Evolutionary conservation across 2,329 filamentous ascomycete genomes (phyloP), one percentile per base, ranked within the genome.

Genomic region (Diplodia scrobiculata): DNA sequence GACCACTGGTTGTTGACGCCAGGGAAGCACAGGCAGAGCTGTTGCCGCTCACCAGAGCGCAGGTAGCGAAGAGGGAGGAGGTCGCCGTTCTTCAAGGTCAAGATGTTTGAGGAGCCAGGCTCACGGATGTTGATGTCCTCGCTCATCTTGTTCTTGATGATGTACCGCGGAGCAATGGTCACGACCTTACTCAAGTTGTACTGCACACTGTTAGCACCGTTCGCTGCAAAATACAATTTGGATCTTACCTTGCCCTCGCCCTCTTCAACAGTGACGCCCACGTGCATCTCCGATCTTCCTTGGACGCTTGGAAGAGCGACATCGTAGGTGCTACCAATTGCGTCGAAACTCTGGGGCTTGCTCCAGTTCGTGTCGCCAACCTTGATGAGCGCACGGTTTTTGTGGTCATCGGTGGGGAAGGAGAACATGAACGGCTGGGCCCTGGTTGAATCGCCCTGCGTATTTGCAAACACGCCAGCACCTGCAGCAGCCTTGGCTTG

Each of bases 161-260:
- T 89, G 73, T 97, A 99, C 27, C 95, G 87, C 29, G 96, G 95
- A 0, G 95, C 89, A 48, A 99, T 86, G 0, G 93, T 97, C 29
- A 99, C 91, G 13, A 97, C 90, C 80, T 97, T 98, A 19, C 92
- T 96, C 82, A 99, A 83, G 77, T 97, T 98, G 82, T 98, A 99
- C 79, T 72, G 60, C 19, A 32, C 32, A 70, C 54, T 60, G 51
- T 64, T 59, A 36, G 25, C 47, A 29, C 9, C 10, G 25, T 21
- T n/a, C 38, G n/a, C 59, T 1, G 1, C 25, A 19, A 13, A 27
- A 17, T 2, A 13, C 36, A 25, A 13, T 21, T 6, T n/a, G n/a
- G 17, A n/a, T 50, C 70, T 63, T 68, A 70, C 70, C 68, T 99
- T 99, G 72, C 95, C 95, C 73, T 97, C 90, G 11, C 95, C 95